phyloP scores from a whole-genome alignment of 768 basidiomycete species.

The Termitomyces sp. region DNA sequence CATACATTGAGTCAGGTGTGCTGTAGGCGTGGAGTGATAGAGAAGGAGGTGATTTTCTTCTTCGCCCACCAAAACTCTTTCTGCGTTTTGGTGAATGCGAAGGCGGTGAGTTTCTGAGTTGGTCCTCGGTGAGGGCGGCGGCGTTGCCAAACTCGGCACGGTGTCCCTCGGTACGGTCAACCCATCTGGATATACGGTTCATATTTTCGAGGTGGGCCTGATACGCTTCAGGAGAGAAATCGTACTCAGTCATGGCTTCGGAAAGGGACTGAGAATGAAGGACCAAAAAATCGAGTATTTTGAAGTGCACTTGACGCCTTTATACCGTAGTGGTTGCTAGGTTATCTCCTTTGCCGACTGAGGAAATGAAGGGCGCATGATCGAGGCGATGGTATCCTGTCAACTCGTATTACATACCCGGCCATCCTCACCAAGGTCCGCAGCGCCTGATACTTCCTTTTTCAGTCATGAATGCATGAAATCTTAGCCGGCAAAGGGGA shows the following conservation, averaged over 20 bases:
- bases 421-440: too few relatives aligned
- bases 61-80: constrained; percentile 1
- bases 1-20: constrained; percentile 6
- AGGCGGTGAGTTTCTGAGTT: not conserved
- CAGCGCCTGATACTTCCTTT: too few relatives aligned
- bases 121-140: constrained; percentile 13
- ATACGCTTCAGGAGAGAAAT: constrained; percentile 18
- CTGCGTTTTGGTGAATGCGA: not conserved
- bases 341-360: constrained; percentile 8
- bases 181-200: constrained; percentile 16
- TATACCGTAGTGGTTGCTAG: constrained; percentile 9
- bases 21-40: constrained; percentile 9
- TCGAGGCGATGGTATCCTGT: constrained; percentile 5
- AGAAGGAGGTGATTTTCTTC: constrained; percentile 10
- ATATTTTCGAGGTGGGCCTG: constrained; percentile 15
- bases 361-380: not conserved
- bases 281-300: not conserved
- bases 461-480: too few relatives aligned
- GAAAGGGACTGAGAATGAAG: not conserved
- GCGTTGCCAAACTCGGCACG: constrained; percentile 14
- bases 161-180: constrained; percentile 14
- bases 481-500: too few relatives aligned
- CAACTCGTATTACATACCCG: not conserved
- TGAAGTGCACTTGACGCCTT: not conserved
- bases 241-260: constrained; percentile 19